Base-by-base conservation (phyloP, 305 asterid species). In the Solanum hybrid region DNA sequence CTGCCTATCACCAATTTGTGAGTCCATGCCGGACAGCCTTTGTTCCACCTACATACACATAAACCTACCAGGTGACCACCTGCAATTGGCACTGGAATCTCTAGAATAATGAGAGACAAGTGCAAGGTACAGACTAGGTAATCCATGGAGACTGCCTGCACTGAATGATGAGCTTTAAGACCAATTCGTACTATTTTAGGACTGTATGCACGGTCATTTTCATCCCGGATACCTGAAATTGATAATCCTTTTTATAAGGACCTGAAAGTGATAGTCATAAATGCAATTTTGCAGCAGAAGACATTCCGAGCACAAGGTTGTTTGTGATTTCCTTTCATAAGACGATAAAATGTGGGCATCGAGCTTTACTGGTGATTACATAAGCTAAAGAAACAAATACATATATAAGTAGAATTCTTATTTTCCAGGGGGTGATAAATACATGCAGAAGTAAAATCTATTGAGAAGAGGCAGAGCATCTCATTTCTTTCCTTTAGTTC, bases 121-220 rank as follows among this genome's bases (percentile, higher is more conserved):
- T 38, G 83, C 32, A 86, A 89, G 89, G 77, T 89, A 91, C 94
- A 80, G 92, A 98, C 99, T 91, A 98, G 93, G 94, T 98, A 93
- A 95, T 98, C 99, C 98, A 98, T 97, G 89, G 99, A 95, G 93
- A 98, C 99, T 36, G 98, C 94, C 94, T 94, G 95, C 91, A 98
- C 96, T 79, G 99, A 97, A 93, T 96, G 98, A 93, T 98, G 99
- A n/a, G 99, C 90, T 91, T 94, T 98, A 79, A 98, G 97, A 92
- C 99, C 99, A 87, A 96, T 94, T 85, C 99, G 98, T 89, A 98
- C 99, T 92, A 97, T 95, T 94, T 98, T 98, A 90, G 99, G 99
- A 93, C 86, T 94, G 94, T 98, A 98, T 89, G 95, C 91, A 89
- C 68, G 97, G 93, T 95, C 97, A 91, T 93, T 95, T 94, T 97